phyloP scores from a whole-genome alignment of 371 early-diverging fungal species.

The Apophysomyces ossiformis region DNA sequence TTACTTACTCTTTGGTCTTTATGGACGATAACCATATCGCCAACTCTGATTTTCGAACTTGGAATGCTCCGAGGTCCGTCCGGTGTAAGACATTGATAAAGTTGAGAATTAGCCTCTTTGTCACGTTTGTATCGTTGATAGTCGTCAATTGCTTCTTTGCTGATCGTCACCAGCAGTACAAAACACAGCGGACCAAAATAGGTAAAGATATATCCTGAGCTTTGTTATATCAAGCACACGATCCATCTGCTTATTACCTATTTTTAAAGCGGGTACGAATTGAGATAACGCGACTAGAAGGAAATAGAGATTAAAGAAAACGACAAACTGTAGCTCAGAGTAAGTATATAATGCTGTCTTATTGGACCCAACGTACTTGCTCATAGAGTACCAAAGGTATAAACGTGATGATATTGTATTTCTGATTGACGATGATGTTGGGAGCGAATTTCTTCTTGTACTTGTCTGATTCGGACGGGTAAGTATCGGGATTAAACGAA shows the following conservation, averaged over 20 bases:
- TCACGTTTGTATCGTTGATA: slow-evolving; percentile 90
- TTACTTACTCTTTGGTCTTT: slow-evolving; percentile 86
- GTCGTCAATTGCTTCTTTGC: slow-evolving; percentile 98
- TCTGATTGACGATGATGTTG: slow-evolving; percentile 96
- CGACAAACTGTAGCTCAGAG: slow-evolving; percentile 76
- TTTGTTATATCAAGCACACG: background rate
- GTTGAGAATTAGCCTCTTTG: slow-evolving; percentile 91
- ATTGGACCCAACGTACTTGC: slow-evolving; percentile 64
- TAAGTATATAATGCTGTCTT: background rate
- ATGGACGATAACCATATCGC: slow-evolving; percentile 89
- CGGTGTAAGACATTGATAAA: slow-evolving; percentile 66
- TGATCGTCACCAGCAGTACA: slow-evolving; percentile 92
- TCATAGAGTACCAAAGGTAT: slow-evolving; percentile 91
- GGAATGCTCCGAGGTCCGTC: slow-evolving; percentile 73
- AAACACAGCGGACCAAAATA: slow-evolving; percentile 96
- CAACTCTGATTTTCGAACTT: slow-evolving; percentile 89
- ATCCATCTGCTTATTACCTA: slow-evolving; percentile 52
- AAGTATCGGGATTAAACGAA: background rate
- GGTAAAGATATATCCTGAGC: slow-evolving; percentile 87
- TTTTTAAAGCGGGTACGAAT: slow-evolving; percentile 86
- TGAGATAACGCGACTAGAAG: slow-evolving; percentile 95
- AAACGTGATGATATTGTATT: slow-evolving; percentile 93
- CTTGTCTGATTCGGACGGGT: slow-evolving; percentile 39
- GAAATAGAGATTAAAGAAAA: slow-evolving; percentile 98
- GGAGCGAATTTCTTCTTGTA: slow-evolving; percentile 68